Evolutionary conservation across 805 yeast species (phyloP), one percentile per base, ranked within the genome.

Genomic region (Brettanomyces anomalus): DNA sequence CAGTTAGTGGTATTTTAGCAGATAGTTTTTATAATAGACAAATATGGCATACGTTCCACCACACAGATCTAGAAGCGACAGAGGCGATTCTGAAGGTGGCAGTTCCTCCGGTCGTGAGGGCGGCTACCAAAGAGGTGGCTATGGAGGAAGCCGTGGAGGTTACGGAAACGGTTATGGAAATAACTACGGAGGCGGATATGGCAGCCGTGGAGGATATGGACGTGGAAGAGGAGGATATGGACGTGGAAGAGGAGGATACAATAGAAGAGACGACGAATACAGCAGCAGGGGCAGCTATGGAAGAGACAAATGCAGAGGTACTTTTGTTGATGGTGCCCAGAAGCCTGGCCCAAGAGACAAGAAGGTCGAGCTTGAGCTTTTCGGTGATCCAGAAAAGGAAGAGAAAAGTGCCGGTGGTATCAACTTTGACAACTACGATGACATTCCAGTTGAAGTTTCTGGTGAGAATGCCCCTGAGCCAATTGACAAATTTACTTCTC

Each of bases 341-440:
- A 71, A 79, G 51, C 95, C 95, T 46, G 86, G 95, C 47, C 74
- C 79, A 44, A 72, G 67, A 51, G 83, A 85, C 65, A 77, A 76
- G 56, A 70, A 71, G 45, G 57, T 81, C 52, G 98, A 93, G 70
- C 55, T 72, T 44, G 88, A 86, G 58, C 71, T 93, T 49, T 94
- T 85, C 56, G 98, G 99, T 57, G 70, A 74, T 39, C 74, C 73
- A 42, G 86, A 81, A 43, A 95, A 81, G 57, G 74, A 87, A 55
- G 58, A 62, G 33, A 79, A 81, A 71, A 96, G 85, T 72, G 28
- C 43, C 14, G 84, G 96, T 33, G 99, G 99, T 75, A 93, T 93
- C 69, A 93, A 93, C 72, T 93, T 93, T 60, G 99, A 94, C 67
- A 88, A 86, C 73, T 93, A 93, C 67, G 99, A 93, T 64, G 97